Conservation (phyloP, 129 eudicot species). For the Tanacetum coccineum region DNA sequence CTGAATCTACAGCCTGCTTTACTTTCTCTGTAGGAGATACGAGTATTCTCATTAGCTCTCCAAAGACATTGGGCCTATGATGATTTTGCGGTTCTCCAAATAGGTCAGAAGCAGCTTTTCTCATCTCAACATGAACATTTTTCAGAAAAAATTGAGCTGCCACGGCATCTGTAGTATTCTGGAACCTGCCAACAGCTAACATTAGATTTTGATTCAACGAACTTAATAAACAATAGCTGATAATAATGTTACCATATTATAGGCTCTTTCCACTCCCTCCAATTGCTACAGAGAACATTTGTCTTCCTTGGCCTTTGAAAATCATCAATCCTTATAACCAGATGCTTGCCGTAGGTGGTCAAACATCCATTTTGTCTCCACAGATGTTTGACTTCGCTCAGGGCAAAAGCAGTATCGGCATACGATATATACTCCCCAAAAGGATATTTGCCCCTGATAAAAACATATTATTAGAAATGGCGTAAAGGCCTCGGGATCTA, state of each 20-base stretch:
- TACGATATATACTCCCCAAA: conserved; percentile 81
- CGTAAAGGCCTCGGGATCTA: not conserved
- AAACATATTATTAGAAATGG: conserved; percentile 4
- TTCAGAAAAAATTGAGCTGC: conserved; percentile 87
- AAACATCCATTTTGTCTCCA: conserved; percentile 75
- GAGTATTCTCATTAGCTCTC: conserved; percentile 80
- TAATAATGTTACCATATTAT: conserved; percentile 63
- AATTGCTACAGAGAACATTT: conserved; percentile 71
- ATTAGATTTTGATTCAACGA: conserved; percentile 12
- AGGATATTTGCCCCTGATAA: conserved; percentile 75
- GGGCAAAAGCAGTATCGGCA: conserved; percentile 50
- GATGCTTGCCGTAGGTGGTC: conserved; percentile 62
- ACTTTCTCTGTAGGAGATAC: conserved; percentile 66
- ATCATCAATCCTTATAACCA: conserved; percentile 76
- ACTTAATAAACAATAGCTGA: not conserved
- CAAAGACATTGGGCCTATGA: conserved; percentile 77
- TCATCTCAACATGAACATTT: conserved; percentile 70
- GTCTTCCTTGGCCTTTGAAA: conserved; percentile 72
- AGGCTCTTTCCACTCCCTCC: conserved; percentile 86
- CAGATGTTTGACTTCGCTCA: conserved; percentile 83
- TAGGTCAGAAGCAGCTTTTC: conserved; percentile 55
- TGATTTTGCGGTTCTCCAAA: conserved; percentile 61
- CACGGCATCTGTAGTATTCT: conserved; percentile 86
- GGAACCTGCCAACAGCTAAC: conserved; percentile 53
- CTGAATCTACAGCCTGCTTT: conserved; percentile 59